Evolutionary conservation across 805 yeast genomes (phyloP), one percentile per base, ranked within the genome.

Genomic region (Yarrowia sp.): DNA sequence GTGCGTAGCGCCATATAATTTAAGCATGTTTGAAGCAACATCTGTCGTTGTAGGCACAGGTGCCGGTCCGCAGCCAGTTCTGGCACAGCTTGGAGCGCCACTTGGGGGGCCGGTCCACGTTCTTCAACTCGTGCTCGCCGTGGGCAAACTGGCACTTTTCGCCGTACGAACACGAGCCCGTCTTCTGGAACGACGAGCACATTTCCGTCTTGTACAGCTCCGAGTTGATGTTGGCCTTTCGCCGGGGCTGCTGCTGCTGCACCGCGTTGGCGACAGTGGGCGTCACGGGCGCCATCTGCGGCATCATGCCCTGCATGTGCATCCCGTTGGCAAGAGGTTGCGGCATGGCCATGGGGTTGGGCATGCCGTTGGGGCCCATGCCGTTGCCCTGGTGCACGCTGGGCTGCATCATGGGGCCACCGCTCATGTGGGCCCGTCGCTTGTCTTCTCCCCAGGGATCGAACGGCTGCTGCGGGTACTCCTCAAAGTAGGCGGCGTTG

Each of bases 61-160:
- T 78, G 14, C 97, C 97, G 49, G 81, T 82, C 72, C 86, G 87
- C 22, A 85, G 72, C 96, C 97, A 92, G 74, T 92, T 92, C 67
- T 86, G 88, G 78, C 98, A 92, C 16, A 92, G 89, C 77, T 92
- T 92, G 14, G 96, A 89, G 73, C 96, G 85, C 88, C 93, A 92
- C 72, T 91, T 92, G 64, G 86, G 84, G 11, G 92, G 87, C 67
- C 93, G 81, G 67, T 85, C 87, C 49, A 90, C 86, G 12, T 76
- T 70, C 74, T 90, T 90, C 70, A 92, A 79, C 75, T 92, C 97
- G 64, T 82, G 77, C 41, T 83, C 80, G 19, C 98, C 97, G 73
- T 92, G 98, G 6, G 97, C 97, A 81, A 92, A 92, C 77, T 92
- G 97, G 75, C 98, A 92, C 78, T 92, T 92, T 68, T 83, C 82